Evolutionary conservation across 352 stramenopile genomes (phyloP).

Genomic region (Globisporangium camurandrum): DNA sequence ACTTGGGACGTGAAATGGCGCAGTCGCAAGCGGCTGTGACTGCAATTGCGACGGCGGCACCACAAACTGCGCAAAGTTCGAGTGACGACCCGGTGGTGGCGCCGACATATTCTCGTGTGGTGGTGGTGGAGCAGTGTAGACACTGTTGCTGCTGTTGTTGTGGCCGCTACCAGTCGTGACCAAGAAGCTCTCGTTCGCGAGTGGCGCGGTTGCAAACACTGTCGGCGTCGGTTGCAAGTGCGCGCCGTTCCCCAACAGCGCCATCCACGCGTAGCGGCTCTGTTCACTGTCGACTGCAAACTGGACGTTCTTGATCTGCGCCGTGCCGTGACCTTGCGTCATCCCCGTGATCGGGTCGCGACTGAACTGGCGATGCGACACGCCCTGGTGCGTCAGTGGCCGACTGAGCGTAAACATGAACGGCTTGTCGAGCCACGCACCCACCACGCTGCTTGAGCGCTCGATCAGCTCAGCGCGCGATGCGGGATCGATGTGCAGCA

Average conservation of each 20-base stretch:
- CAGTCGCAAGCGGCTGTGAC: neutral
- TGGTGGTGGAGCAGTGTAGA: neutral
- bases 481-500: constrained; percentile 39
- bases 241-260: constrained; percentile 13
- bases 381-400: constrained; percentile 25
- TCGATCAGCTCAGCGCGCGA: constrained; percentile 16
- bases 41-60: no score
- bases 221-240: constrained; percentile 2
- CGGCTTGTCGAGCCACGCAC: constrained; percentile 27
- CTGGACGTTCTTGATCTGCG: constrained; percentile 25
- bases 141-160: neutral
- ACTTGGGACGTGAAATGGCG: neutral
- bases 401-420: constrained; percentile 31
- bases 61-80: neutral
- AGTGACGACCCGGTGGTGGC: neutral
- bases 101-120: neutral
- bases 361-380: constrained; percentile 29
- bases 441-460: constrained; percentile 13
- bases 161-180: neutral
- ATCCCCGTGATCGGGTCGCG: constrained; percentile 19
- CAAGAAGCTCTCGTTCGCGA: neutral
- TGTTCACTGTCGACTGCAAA: constrained; percentile 31
- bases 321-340: constrained; percentile 27
- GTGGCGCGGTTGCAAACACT: neutral
- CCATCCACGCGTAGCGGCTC: constrained; percentile 24